Conservation (phyloP, 352 stramenopile genomes). For the Globisporangium megalacanthum region DNA sequence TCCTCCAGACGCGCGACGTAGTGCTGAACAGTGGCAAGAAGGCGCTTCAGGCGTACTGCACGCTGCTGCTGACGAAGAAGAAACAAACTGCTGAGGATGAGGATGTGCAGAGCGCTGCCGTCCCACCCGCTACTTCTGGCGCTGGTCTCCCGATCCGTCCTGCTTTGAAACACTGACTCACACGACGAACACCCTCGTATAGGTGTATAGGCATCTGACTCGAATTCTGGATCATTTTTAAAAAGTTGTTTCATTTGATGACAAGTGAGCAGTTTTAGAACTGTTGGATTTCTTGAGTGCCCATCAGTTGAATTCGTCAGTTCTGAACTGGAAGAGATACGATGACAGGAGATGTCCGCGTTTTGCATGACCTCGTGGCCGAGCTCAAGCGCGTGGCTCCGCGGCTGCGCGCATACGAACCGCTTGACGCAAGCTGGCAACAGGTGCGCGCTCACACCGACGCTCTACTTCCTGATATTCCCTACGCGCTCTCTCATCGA, state of each 20-base stretch:
- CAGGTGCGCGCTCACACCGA: constrained; percentile 22
- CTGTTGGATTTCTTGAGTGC: too few species aligned
- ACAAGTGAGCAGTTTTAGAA: too few species aligned
- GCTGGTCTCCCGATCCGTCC: not conserved
- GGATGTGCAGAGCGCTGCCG: constrained; percentile 7
- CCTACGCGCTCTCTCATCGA: not conserved
- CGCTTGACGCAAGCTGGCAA: constrained; percentile 44
- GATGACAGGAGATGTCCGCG: constrained; percentile 14
- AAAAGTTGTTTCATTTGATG: too few species aligned
- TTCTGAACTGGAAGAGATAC: too few species aligned
- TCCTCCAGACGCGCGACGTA: constrained; percentile 44
- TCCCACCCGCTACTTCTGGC: too few species aligned
- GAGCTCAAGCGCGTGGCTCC: constrained; percentile 54
- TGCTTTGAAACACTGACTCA: not conserved
- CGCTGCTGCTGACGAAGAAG: constrained; percentile 51
- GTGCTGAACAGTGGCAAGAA: constrained; percentile 72
- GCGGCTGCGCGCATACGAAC: constrained; percentile 56
- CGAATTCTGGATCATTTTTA: too few species aligned
- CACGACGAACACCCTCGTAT: too few species aligned
- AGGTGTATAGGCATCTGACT: too few species aligned
- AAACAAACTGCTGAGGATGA: constrained; percentile 33
- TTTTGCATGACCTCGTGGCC: constrained; percentile 30
- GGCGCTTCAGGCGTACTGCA: constrained; percentile 63
- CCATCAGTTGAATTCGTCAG: too few species aligned
- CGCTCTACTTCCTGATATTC: not conserved